Conservation (phyloP, 495 filamentous ascomycete genomes). For the Cairneyella variabilis region DNA sequence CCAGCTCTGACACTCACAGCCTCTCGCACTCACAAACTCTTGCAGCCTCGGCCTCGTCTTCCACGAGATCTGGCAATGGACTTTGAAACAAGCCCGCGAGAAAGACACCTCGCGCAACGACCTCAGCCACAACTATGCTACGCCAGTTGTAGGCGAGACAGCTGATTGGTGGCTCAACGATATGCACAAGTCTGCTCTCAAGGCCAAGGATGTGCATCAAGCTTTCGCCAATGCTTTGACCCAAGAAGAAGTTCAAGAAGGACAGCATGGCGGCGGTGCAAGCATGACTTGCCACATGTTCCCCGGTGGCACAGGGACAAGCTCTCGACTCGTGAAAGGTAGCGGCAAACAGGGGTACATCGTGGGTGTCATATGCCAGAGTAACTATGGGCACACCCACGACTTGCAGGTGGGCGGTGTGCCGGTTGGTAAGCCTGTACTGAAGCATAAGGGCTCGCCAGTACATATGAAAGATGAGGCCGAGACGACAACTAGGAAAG, state of each 20-base stretch:
- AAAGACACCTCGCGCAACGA: slow-evolving; percentile 8
- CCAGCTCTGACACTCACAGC: slow-evolving; percentile 16
- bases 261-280: slow-evolving; percentile 26
- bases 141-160: slow-evolving; percentile 26
- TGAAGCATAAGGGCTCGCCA: slow-evolving; percentile 12
- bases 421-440: slow-evolving; percentile 19
- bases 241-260: slow-evolving; percentile 24
- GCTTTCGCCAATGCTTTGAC: slow-evolving; percentile 18
- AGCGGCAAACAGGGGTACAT: slow-evolving; percentile 14
- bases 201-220: slow-evolving; percentile 13
- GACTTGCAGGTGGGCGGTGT: slow-evolving; percentile 23
- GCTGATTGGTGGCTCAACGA: slow-evolving; percentile 27
- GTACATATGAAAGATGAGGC: slow-evolving; percentile 6
- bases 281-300: slow-evolving; percentile 28
- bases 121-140: slow-evolving; percentile 22
- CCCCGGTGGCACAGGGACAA: slow-evolving; percentile 26
- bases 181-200: slow-evolving; percentile 17
- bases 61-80: slow-evolving; percentile 23
- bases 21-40: slow-evolving; percentile 26
- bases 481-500: slow-evolving; percentile 15
- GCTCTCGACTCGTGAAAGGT: slow-evolving; percentile 23
- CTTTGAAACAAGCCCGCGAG: slow-evolving; percentile 8
- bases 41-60: slow-evolving; percentile 24
- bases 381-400: slow-evolving; percentile 23
- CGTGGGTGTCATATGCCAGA: slow-evolving; percentile 21